These are phyloP conservation scores for Furculomyces boomerangus DNA, from an alignment of 371 early-diverging fungal species.

Conservation along the genomic window DNA sequence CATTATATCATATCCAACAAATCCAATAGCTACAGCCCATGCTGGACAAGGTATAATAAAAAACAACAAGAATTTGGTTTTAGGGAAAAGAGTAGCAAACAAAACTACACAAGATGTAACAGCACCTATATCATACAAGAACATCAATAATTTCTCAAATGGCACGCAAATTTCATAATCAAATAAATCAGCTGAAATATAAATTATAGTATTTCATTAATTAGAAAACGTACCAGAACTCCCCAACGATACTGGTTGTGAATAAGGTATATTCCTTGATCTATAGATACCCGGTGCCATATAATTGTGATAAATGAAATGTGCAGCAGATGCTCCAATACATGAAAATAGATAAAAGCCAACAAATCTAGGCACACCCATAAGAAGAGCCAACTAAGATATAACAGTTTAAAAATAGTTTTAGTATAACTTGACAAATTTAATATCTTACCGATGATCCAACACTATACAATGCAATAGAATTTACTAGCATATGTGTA, in stretches of 20 bases:
- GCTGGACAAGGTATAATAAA: constrained; percentile 32
- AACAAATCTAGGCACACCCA: constrained; percentile 25
- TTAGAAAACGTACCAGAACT: constrained; percentile 3
- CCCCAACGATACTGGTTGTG: neutral
- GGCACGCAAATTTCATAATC: too few species aligned
- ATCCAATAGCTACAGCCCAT: constrained; percentile 25
- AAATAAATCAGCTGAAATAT: too few species aligned
- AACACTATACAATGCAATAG: constrained; percentile 33
- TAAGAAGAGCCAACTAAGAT: constrained; percentile 17
- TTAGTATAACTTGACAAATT: neutral
- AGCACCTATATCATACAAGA: constrained; percentile 21
- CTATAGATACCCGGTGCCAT: constrained; percentile 4
- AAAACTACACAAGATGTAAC: constrained; percentile 25
- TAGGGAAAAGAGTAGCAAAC: constrained; percentile 29
- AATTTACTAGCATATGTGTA: constrained; percentile 27
- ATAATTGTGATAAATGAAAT: neutral
- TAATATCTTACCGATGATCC: constrained; percentile 7
- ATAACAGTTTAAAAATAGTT: neutral
- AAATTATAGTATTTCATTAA: too few species aligned
- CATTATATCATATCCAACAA: constrained; percentile 30
- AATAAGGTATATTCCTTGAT: neutral
- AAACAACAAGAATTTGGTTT: constrained; percentile 21
- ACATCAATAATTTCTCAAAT: too few species aligned
- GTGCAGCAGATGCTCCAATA: neutral
- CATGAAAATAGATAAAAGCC: constrained; percentile 23